These are phyloP conservation scores for Stachybotrys echinatus DNA, from an alignment of 2,329 filamentous ascomycete species.

Conservation along the genomic window DNA sequence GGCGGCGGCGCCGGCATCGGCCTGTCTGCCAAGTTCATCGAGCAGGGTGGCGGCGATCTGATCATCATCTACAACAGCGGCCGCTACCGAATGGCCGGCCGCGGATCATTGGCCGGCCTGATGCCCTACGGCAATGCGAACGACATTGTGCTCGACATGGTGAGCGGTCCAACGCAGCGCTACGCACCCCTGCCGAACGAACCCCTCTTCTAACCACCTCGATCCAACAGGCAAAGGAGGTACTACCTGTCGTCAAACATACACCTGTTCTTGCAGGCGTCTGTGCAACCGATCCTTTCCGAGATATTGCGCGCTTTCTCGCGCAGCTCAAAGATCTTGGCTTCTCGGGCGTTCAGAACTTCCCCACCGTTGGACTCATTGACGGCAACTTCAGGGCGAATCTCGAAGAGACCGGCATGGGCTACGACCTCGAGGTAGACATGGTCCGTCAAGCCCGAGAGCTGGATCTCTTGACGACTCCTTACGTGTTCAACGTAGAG, in stretches of 20 bases:
- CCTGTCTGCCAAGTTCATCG: constrained; percentile 65
- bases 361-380: constrained; percentile 67
- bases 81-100: constrained; percentile 67
- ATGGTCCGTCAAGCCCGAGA: constrained; percentile 56
- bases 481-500: constrained; percentile 62
- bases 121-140: constrained; percentile 71
- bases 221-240: constrained; percentile 48
- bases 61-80: constrained; percentile 72
- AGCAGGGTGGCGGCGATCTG: constrained; percentile 62
- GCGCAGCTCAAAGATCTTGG: constrained; percentile 54
- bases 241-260: constrained; percentile 57
- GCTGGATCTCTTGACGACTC: constrained; percentile 60
- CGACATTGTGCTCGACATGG: constrained; percentile 65
- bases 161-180: constrained; percentile 18
- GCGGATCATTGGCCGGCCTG: constrained; percentile 62
- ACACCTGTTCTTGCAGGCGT: constrained; percentile 67
- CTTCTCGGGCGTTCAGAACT: constrained; percentile 68
- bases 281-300: constrained; percentile 66
- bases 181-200: too few species aligned
- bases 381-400: constrained; percentile 63
- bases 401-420: constrained; percentile 69
- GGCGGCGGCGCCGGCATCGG: constrained; percentile 68
- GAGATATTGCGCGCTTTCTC: constrained; percentile 56
- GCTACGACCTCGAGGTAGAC: constrained; percentile 60
- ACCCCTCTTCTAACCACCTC: neutral